Evolutionary conservation across 176 grass and related monocot genomes (phyloP), one percentile per base, ranked within the genome.

Genomic region (Echinochloa phyllopogon): DNA sequence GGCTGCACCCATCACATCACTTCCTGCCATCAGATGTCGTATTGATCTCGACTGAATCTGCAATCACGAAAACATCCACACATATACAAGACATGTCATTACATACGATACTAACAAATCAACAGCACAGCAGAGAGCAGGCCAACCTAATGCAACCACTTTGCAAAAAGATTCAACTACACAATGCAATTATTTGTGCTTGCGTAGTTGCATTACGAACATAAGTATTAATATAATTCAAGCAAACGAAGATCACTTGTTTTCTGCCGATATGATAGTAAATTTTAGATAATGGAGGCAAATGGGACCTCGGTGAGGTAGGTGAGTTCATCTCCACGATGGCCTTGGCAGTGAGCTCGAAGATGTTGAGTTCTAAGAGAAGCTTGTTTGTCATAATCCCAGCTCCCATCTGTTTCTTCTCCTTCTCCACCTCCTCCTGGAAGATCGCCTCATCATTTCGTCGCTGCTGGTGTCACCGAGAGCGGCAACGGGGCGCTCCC

Each of bases 41-140:
- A 95, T 95, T 0, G 93, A 84, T 69, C 87, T 78, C 52, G 85
- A 82, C 86, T 95, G 93, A 86, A 95, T 95, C 93, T 95, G 79
- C 44, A 75, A 82, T 17, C 33, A 56, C 18, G 8, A 67, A 69
- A 59, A 41, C 62, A 74, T 24, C 6, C 8, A 72, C 11, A 27
- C 64, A 58, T 76, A 6, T n/a, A n/a, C n/a, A n/a, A n/a, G n/a
- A n/a, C 18, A 72, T 53, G 55, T 18, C 53, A 39, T 10, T 49
- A 63, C 15, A 59, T 48, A 17, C n/a, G 21, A 69, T 13, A 74
- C 64, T 47, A 21, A 70, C n/a, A 64, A 65, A 23, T 20, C 0
- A 39, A 15, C 4, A 38, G 4, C 27, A 21, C 23, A 14, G 16
- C n/a, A 51, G 49, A 51, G 49, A 8, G 18, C 18, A 21, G 6